phyloP scores from a whole-genome alignment of 2,329 filamentous ascomycete genomes.

The Rhynchosporium agropyri region DNA sequence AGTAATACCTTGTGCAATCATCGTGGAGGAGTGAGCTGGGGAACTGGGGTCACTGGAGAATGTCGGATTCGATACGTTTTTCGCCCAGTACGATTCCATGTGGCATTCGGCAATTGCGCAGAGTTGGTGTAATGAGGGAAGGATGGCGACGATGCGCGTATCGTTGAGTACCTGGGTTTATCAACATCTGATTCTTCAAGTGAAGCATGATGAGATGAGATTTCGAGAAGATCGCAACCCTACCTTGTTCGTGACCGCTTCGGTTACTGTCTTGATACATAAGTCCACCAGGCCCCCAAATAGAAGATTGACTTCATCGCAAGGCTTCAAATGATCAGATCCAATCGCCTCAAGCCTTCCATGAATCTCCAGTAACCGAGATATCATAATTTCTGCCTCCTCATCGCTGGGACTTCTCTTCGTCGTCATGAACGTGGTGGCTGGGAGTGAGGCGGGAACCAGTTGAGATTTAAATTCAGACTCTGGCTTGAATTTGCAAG shows the following conservation, averaged over 20 bases:
- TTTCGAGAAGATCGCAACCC: not conserved
- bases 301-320: conserved; percentile 41
- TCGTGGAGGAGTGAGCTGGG: too few species aligned
- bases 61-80: conserved; percentile 39
- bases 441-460: not conserved
- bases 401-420: not conserved
- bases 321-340: conserved; percentile 39
- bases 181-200: too few species aligned
- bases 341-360: not conserved
- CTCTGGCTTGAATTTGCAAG: not conserved
- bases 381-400: not conserved
- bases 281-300: conserved; percentile 45
- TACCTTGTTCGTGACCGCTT: conserved; percentile 18
- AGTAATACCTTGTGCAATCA: conserved; percentile 27
- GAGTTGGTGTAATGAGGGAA: conserved; percentile 45
- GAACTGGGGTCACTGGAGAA: not conserved
- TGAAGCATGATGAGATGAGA: not conserved
- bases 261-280: conserved; percentile 35
- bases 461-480: not conserved
- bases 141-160: conserved; percentile 41
- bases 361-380: not conserved
- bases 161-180: conserved; percentile 43
- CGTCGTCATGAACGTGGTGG: not conserved
- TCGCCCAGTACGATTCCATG: conserved; percentile 50
- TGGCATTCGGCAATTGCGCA: conserved; percentile 50